A percentile compares a stretch with the other conserved stretches of the same genome.
These are phyloP conservation scores for Ophiostoma montium DNA, from an alignment of 2,329 filamentous ascomycete species.

Conservation along the genomic window DNA sequence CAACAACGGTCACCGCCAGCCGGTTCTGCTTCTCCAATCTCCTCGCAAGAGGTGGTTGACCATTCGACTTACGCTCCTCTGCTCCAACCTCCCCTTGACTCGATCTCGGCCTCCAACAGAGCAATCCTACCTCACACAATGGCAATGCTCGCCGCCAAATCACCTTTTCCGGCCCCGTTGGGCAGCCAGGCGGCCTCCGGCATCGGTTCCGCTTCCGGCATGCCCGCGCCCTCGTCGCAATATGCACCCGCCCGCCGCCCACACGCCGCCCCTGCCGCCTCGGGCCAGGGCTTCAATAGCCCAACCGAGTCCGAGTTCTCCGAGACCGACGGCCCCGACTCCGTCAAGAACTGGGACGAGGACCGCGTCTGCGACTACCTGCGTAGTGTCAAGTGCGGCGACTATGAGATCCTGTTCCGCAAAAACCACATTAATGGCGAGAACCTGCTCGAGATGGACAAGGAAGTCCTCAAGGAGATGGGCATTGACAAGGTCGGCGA, in stretches of 20 bases:
- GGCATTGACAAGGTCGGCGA: conserved; percentile 97
- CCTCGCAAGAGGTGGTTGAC: background rate
- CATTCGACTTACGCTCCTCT: background rate
- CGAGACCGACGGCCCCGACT: conserved; percentile 61
- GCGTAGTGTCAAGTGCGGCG: conserved; percentile 76
- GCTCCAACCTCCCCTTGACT: background rate
- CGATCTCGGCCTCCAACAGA: conserved; percentile 19
- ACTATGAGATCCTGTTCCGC: conserved; percentile 76
- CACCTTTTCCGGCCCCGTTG: conserved; percentile 46
- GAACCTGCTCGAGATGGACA: conserved; percentile 92
- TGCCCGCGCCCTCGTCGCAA: conserved; percentile 27
- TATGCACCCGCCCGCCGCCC: conserved; percentile 38
- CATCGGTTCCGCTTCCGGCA: conserved; percentile 25
- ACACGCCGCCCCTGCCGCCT: conserved; percentile 30
- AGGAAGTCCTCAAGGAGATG: conserved; percentile 92
- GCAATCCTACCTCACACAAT: conserved; percentile 19
- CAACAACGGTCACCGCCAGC: too few species aligned
- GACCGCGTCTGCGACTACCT: conserved; percentile 85
- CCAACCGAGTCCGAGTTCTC: conserved; percentile 91
- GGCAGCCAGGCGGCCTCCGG: conserved; percentile 16
- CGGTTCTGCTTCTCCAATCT: background rate
- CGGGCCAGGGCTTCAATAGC: conserved; percentile 52
- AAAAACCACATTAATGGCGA: conserved; percentile 96
- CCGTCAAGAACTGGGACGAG: conserved; percentile 79
- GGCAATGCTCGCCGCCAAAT: conserved; percentile 68